A percentile compares a stretch with the other conserved stretches of the same genome.
phyloP scores from a whole-genome alignment of 1,284 basidiomycete species.

The Cryptococcus wingfieldii region DNA sequence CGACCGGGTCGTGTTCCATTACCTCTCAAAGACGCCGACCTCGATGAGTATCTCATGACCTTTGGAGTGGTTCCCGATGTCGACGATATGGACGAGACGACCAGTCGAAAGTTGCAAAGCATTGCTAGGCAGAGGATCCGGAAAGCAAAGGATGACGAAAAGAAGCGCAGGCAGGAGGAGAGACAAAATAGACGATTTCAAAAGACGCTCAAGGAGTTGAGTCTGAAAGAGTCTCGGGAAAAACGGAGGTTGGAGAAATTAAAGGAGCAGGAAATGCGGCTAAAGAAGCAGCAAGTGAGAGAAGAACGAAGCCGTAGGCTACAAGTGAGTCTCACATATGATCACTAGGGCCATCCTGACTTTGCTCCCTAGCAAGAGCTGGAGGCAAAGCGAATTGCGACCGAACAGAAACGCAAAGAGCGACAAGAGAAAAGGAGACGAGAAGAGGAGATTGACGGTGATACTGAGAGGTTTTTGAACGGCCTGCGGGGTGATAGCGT shows the following conservation, averaged over 20 bases:
- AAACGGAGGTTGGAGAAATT: constrained; percentile 1
- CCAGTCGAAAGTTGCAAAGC: constrained; percentile 20
- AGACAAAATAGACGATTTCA: constrained; percentile 26
- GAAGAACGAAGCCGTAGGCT: neutral
- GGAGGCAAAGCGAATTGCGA: neutral
- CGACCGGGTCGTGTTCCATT: constrained; percentile 9
- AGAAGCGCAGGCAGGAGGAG: constrained; percentile 20
- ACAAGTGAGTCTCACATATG: neutral
- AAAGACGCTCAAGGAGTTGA: constrained; percentile 18
- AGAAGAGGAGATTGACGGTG: neutral
- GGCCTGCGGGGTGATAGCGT: neutral
- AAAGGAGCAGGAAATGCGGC: constrained; percentile 1
- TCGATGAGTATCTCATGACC: constrained; percentile 37
- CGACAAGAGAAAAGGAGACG: neutral
- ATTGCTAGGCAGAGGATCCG: constrained; percentile 30
- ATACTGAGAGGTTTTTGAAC: neutral
- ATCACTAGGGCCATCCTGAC: neutral
- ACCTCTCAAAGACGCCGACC: constrained; percentile 31
- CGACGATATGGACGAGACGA: constrained; percentile 23
- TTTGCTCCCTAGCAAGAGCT: neutral
- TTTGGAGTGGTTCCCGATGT: constrained; percentile 27
- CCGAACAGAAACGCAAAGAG: neutral
- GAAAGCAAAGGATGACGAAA: constrained; percentile 26
- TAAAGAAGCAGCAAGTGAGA: neutral
- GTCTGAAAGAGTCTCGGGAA: constrained; percentile 1